phyloP scores from a whole-genome alignment of 1,139 yeast genomes.

The Saccharomyces hybrid region DNA sequence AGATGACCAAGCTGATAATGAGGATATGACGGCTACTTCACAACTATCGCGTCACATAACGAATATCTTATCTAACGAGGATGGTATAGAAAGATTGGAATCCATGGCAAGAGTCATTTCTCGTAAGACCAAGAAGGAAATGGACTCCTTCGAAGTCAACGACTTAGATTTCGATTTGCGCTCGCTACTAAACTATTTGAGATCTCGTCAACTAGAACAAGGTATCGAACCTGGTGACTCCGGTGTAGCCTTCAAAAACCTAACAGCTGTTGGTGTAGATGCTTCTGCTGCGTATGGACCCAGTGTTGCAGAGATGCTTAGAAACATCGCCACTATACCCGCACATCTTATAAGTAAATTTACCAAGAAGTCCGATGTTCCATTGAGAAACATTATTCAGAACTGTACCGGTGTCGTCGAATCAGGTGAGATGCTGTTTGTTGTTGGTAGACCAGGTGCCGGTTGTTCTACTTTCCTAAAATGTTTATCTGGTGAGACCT shows the following conservation, averaged over 20 bases:
- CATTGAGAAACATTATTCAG: conserved; percentile 40
- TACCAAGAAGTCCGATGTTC: conserved; percentile 34
- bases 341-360: conserved; percentile 15
- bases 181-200: conserved; percentile 35
- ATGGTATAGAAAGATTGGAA: conserved; percentile 34
- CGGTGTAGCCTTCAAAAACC: conserved; percentile 40
- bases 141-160: conserved; percentile 34
- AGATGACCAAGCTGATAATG: conserved; percentile 14
- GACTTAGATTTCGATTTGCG: conserved; percentile 37
- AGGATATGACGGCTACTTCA: conserved; percentile 21
- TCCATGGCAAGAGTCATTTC: conserved; percentile 38
- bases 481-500: conserved; percentile 46
- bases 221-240: conserved; percentile 42
- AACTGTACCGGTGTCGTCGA: conserved; percentile 41
- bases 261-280: conserved; percentile 46
- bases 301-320: conserved; percentile 38
- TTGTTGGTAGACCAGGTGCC: conserved; percentile 61
- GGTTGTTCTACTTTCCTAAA: conserved; percentile 56
- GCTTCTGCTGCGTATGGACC: conserved; percentile 47
- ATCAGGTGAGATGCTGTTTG: conserved; percentile 54
- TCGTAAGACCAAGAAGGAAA: conserved; percentile 34
- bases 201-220: conserved; percentile 33
- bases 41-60: conserved; percentile 29
- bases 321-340: conserved; percentile 32
- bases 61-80: conserved; percentile 26